These are phyloP conservation scores for Phoenix dactylifera DNA, from an alignment of 176 grass and related monocot genomes.

Conservation along the genomic window DNA sequence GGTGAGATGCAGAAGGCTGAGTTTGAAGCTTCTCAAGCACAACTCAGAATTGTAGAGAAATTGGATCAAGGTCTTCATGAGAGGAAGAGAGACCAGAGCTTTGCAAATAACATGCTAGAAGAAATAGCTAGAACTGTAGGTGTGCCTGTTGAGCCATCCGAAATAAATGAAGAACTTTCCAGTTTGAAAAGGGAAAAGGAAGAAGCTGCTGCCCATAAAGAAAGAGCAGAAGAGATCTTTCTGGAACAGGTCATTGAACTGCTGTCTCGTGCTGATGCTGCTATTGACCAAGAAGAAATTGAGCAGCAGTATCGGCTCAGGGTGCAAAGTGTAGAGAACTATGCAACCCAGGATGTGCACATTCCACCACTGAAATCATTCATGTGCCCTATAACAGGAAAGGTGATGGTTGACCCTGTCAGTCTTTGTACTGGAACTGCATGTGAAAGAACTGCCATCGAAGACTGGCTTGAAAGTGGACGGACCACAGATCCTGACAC, in stretches of 20 bases:
- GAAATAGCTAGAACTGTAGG: too few relatives aligned
- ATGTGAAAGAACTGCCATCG: background rate
- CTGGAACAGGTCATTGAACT: slow-evolving; percentile 3
- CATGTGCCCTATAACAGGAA: background rate
- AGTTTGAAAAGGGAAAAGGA: too few relatives aligned
- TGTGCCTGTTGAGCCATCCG: too few relatives aligned
- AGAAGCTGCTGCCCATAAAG: too few relatives aligned
- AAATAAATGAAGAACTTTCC: too few relatives aligned
- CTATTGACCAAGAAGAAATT: slow-evolving; percentile 1
- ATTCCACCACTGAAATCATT: background rate
- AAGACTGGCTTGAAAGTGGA: background rate
- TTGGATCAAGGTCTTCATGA: too few relatives aligned
- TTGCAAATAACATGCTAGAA: too few relatives aligned
- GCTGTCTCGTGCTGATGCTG: slow-evolving; percentile 1
- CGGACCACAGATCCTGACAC: background rate
- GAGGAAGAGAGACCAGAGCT: too few relatives aligned
- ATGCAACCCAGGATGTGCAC: background rate
- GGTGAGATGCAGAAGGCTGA: too few relatives aligned
- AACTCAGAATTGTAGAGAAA: too few relatives aligned
- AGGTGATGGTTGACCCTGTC: background rate
- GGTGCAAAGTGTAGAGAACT: background rate
- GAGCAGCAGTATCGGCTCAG: background rate
- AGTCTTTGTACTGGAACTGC: slow-evolving; percentile 5
- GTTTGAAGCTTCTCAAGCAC: too few relatives aligned
- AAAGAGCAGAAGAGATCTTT: background rate